Base-by-base conservation (phyloP, 2,329 filamentous ascomycete species). In the Claviceps lovelessii region DNA sequence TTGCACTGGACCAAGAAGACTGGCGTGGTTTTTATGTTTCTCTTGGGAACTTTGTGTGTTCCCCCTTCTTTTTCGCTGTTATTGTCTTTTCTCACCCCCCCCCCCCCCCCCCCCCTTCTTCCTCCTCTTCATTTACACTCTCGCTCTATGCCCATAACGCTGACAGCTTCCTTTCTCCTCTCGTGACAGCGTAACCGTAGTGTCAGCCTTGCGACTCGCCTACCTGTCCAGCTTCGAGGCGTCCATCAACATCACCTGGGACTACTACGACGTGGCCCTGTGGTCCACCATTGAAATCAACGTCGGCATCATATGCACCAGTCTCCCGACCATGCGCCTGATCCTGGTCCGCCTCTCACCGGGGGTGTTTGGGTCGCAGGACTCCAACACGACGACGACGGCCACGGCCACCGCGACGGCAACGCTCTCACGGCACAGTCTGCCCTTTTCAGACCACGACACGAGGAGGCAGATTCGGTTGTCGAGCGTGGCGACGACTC, bases 11-110 rank as follows among this genome's bases (percentile, higher is more conserved):
- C 69, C 60, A 74, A 73, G 62, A 76, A 73, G 63, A 41, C 71
- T n/a, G 65, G 70, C 42, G 68, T 76, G 5, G 58, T 65, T 6
- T 55, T 73, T 53, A 75, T 76, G 72, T 76, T 77, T 55, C 66
- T 67, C 23, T 65, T 75, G 41, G 73, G 74, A 3, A 61, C 65
- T 15, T 70, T 72, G 65, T 68, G 58, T 56, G 65, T 63, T 31
- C 15, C 3, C 3, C 13, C 17, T 17, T n/a, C 17, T 15, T 15
- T n/a, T 48, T 33, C 28, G 1, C 11, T 19, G 15, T 33, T n/a
- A 3, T 33, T 5, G 3, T 45, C 17, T 23, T 23, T 3, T 45
- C 5, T 45, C 10, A 13, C 4, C 13, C 8, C n/a, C 17, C 4
- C 39, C n/a, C 3, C 15, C 17, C 9, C 15, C 9, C 3, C 9